Base-by-base conservation (phyloP, 306 rosid genomes). In the Astragalus glycyphyllos region DNA sequence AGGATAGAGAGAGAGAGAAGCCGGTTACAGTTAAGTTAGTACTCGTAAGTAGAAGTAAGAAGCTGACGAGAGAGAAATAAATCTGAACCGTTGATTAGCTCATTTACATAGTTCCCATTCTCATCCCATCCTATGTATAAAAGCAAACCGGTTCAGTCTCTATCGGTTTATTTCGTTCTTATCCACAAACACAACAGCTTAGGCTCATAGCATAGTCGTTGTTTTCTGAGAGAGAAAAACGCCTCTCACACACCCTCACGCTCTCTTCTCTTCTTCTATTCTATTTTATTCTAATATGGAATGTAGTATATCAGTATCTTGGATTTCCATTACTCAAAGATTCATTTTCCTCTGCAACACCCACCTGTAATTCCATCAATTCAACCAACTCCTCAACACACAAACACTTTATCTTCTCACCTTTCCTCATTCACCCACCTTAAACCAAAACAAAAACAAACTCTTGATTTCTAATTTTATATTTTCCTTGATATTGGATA, bases 271-370 rank as follows among this genome's bases (percentile, higher is more conserved):
- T 26, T 44, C 29, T 58, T 11, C 11, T 69, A 42, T 49, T 26
- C 13, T 57, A 8, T 5, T 20, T 13, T 58, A 35, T 41, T 23
- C 8, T 38, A 9, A 9, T 31, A 80, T 78, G 86, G 86, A 73
- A 75, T 64, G 56, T 50, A 75, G 56, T 50, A 75, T n/a, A 63
- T 86, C 76, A 44, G 17, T 37, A 40, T 84, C 67, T 69, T 42
- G 38, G 47, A 51, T 80, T 56, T 79, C 59, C 59, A 14, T 79
- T 12, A 23, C 79, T 60, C 75, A 34, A 42, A 77, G 68, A 77
- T 80, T 79, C 65, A 44, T 71, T 62, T 70, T 77, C 53, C 72
- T 77, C 79, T 83, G 74, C 66, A 69, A 68, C 9, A 77, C 73
- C 67, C 79, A 51, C 17, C 73, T 68, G 9, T 73, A 77, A 70